Evolutionary conservation across 2,329 filamentous ascomycete species (phyloP), one percentile per base, ranked within the genome.

Genomic region (Sclerotinia subarctica): DNA sequence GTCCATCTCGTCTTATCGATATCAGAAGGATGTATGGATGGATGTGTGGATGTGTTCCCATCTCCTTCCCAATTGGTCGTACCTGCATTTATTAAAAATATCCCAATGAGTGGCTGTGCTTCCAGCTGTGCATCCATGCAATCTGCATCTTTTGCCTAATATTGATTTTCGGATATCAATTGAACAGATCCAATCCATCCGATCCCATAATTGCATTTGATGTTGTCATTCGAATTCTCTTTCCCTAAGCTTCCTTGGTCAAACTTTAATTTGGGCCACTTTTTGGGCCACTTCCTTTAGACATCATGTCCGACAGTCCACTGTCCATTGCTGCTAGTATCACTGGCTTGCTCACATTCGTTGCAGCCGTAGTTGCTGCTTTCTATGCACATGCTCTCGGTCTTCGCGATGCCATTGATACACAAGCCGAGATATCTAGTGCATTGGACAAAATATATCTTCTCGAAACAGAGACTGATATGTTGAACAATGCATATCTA

Each of bases 401-500:
- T 60, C 68, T 73, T 42, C 63, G 68, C 53, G 69, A 69, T 68
- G 70, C 71, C 57, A 70, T 72, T 47, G 71, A 73, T 58, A 72
- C 72, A n/a, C 69, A 71, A 47, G 70, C 69, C 21, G 72, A 72
- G 52, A 57, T 73, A 19, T 69, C 72, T 0, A 69, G 52, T 47
- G 70, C 70, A n/a, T 56, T 72, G n/a, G 71, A 73, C 29, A 69
- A 73, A 59, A 70, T 71, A 32, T 69, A 70, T 15, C 68, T 71
- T 60, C 69, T 73, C 32, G 70, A 72, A 58, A 72, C 71, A 19
- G 70, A 72, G 32, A 73, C 72, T 3, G 65, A 69, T 42, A 72
- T 73, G 72, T 53, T 71, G n/a, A 72, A 73, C 29, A 73, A 71
- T 52, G 70, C 71, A 59, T 70, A 71, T 52, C 47, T 70, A 6